phyloP scores from a whole-genome alignment of 331 rosid genomes.

The Spiraea crenata region DNA sequence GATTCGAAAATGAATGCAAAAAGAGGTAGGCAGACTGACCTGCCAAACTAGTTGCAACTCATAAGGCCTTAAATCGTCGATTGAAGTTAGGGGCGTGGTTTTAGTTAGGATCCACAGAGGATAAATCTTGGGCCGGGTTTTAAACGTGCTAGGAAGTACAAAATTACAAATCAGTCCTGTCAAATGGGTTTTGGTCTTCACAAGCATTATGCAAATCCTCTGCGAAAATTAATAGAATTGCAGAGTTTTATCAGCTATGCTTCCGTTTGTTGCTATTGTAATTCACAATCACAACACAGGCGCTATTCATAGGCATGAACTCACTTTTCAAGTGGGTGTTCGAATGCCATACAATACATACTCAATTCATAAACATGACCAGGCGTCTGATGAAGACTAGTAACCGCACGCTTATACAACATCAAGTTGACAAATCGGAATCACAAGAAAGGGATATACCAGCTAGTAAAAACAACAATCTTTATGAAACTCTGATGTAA shows the following conservation, averaged over 20 bases:
- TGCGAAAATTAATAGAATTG: background rate
- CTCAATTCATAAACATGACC: background rate
- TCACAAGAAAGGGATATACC: background rate
- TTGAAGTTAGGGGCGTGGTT: too few relatives aligned
- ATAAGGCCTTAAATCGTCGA: too few relatives aligned
- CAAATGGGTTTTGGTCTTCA: background rate
- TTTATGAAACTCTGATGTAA: background rate
- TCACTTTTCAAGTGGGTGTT: too few relatives aligned
- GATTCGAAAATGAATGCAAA: too few relatives aligned
- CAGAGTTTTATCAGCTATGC: too few relatives aligned
- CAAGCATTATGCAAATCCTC: background rate
- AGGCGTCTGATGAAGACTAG: background rate
- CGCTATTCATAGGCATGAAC: too few relatives aligned
- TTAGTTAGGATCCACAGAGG: too few relatives aligned
- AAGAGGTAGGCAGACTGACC: too few relatives aligned
- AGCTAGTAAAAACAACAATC: background rate
- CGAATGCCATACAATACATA: background rate
- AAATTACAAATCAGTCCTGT: background rate
- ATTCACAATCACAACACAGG: background rate
- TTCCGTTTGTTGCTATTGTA: background rate
- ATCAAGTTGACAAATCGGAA: background rate
- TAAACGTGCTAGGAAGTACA: too few relatives aligned
- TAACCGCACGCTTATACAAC: background rate
- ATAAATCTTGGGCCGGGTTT: too few relatives aligned
- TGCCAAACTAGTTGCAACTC: too few relatives aligned